phyloP scores from a whole-genome alignment of 352 stramenopile species.

The Peronospora farinosa region DNA sequence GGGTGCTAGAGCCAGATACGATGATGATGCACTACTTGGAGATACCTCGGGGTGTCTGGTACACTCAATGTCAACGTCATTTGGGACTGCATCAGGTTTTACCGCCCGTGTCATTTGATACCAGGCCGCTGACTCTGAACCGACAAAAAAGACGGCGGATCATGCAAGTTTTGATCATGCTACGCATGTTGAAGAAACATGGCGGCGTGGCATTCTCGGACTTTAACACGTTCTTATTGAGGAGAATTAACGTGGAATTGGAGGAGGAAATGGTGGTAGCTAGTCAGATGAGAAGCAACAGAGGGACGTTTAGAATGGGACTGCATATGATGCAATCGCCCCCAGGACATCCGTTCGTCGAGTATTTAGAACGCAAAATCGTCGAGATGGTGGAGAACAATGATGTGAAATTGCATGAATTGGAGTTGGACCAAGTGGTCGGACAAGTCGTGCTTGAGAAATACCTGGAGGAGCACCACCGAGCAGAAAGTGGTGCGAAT shows the following conservation, averaged over 20 bases:
- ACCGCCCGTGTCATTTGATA: slow-evolving; percentile 20
- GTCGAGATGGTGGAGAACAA: slow-evolving; percentile 19
- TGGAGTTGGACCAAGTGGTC: slow-evolving; percentile 26
- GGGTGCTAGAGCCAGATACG: slow-evolving; percentile 17
- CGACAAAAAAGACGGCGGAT: slow-evolving; percentile 24
- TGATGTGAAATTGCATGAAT: slow-evolving; percentile 21
- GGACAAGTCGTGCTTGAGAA: slow-evolving; percentile 27
- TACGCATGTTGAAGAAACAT: slow-evolving; percentile 28
- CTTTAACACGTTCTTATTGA: slow-evolving; percentile 33
- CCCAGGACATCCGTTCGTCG: slow-evolving; percentile 25
- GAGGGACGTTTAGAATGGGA: slow-evolving; percentile 19
- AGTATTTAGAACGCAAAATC: slow-evolving; percentile 26
- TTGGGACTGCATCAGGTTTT: slow-evolving; percentile 38
- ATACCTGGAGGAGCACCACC: slow-evolving; percentile 14
- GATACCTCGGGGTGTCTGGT: slow-evolving; percentile 34
- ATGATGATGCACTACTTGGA: slow-evolving; percentile 44
- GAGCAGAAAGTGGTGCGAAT: slow-evolving; percentile 1
- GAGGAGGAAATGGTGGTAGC: slow-evolving; percentile 20
- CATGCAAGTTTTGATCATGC: slow-evolving; percentile 33
- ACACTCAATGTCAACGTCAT: slow-evolving; percentile 41
- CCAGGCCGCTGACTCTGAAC: not conserved
- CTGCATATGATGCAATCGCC: slow-evolving; percentile 33
- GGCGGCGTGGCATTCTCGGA: slow-evolving; percentile 31
- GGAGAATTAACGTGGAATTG: slow-evolving; percentile 10
- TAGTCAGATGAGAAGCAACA: slow-evolving; percentile 9